Base-by-base conservation (phyloP, 345 rosid genomes). In the Salix brachista region DNA sequence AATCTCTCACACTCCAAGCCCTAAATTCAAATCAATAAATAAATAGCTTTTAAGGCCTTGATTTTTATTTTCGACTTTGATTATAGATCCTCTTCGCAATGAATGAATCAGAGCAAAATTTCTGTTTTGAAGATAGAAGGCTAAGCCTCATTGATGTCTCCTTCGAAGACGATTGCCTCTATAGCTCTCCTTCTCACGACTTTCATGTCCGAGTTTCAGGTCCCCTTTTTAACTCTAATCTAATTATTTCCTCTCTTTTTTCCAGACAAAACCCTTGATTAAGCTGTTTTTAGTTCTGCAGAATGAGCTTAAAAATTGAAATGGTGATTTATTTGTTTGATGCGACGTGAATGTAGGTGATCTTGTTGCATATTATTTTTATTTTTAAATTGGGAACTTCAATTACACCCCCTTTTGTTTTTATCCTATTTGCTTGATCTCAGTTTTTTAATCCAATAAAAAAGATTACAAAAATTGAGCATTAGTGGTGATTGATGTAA, bases 111-210 rank as follows among this genome's bases (percentile, higher is more conserved):
- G 84, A 80, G 70, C 82, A 83, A 69, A 80, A 62, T 75, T 69
- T 68, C 70, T 85, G 71, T 73, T 80, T 87, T 37, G 79, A 80
- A 41, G 80, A 84, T 69, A 81, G 72, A 74, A 85, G 87, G 74
- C 85, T 90, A 42, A 89, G 90, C 79, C 91, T 95, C 75, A 89
- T 96, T 67, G 98, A 96, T 74, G 86, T 95, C 77, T 85, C 94
- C 69, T 87, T 82, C 46, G 99, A 93, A 81, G 96, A 93, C 73
- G 99, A 96, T 79, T 88, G 85, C 82, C 96, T 96, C 80, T 86
- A 91, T 83, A 23, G 75, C 80, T 75, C 91, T 4, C 82, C 93
- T 42, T 65, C 85, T 23, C 77, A 16, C 30, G 81, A 82, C 76
- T 78, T 69, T 58, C 77, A 56, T 73, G 75, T 17, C 69, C 74